Percentiles rank a stretch among this genome's conserved stretches.
Conservation (phyloP, 768 basidiomycete genomes). For the Boletus eberwhitei region DNA sequence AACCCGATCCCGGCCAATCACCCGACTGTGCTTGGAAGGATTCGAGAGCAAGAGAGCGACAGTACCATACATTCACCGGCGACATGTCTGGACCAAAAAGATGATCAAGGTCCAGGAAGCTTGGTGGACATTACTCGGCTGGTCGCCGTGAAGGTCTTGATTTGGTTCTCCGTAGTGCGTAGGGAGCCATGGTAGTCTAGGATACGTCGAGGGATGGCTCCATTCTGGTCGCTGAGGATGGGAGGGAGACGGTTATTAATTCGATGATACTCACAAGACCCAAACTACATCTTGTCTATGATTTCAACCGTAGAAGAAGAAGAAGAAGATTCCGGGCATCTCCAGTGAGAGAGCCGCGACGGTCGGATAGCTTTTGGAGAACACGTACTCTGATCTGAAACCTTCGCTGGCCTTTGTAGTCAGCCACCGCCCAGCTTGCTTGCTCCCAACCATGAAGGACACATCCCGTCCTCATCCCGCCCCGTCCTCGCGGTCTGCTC, state of each 20-base stretch:
- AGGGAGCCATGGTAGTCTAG: not conserved
- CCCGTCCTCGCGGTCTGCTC: conserved; percentile 7
- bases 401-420: conserved; percentile 7
- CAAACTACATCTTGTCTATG: not conserved
- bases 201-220: not conserved
- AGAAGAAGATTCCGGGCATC: not conserved
- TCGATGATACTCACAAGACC: not conserved
- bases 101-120: not conserved
- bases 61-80: not conserved
- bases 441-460: conserved; percentile 24
- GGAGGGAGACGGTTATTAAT: not conserved
- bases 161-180: not conserved
- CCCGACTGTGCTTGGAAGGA: not conserved
- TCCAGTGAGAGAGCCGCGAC: conserved; percentile 3
- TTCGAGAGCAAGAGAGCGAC: not conserved
- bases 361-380: conserved; percentile 6
- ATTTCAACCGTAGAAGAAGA: not conserved
- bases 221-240: not conserved
- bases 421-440: conserved; percentile 17
- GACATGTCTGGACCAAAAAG: not conserved
- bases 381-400: conserved; percentile 1
- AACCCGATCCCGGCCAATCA: too few relatives aligned
- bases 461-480: conserved; percentile 14
- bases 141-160: not conserved
- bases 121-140: not conserved